These are phyloP conservation scores for Vitis hybrid DNA, from an alignment of 177 flowering plant species.

Conservation along the genomic window DNA sequence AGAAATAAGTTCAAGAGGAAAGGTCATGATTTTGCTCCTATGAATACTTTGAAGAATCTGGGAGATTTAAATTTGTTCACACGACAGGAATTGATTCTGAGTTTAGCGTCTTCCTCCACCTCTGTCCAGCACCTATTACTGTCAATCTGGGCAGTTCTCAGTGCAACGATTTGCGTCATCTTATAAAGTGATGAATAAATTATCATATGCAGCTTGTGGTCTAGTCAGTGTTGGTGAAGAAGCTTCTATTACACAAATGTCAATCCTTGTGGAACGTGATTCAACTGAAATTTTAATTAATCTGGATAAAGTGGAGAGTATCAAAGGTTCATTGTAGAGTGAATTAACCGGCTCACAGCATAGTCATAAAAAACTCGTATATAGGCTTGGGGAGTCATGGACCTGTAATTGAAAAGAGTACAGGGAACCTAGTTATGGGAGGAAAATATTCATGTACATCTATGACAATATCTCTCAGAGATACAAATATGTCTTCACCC, in stretches of 20 bases:
- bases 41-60: constrained; percentile 39
- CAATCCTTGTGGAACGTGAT: too few relatives aligned
- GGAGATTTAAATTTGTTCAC: constrained; percentile 40
- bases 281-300: too few relatives aligned
- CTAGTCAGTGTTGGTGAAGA: constrained; percentile 19
- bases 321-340: constrained; percentile 49
- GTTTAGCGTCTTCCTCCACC: constrained; percentile 62
- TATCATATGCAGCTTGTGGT: constrained; percentile 26
- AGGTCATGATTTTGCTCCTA: constrained; percentile 71
- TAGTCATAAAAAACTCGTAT: not conserved
- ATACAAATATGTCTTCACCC: too few relatives aligned
- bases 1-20: constrained; percentile 6
- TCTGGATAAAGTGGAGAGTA: too few relatives aligned
- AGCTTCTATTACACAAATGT: constrained; percentile 37
- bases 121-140: constrained; percentile 18
- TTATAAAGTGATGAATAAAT: constrained; percentile 43
- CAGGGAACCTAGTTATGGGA: too few relatives aligned
- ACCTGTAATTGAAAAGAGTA: too few relatives aligned
- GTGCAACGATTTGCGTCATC: constrained; percentile 39
- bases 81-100: constrained; percentile 61
- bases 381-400: too few relatives aligned
- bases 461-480: too few relatives aligned
- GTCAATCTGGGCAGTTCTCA: constrained; percentile 37
- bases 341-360: constrained; percentile 91
- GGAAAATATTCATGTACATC: too few relatives aligned